Evolutionary conservation across 73 alveolate species (phyloP).

Genomic region (Blepharisma japonicum): DNA sequence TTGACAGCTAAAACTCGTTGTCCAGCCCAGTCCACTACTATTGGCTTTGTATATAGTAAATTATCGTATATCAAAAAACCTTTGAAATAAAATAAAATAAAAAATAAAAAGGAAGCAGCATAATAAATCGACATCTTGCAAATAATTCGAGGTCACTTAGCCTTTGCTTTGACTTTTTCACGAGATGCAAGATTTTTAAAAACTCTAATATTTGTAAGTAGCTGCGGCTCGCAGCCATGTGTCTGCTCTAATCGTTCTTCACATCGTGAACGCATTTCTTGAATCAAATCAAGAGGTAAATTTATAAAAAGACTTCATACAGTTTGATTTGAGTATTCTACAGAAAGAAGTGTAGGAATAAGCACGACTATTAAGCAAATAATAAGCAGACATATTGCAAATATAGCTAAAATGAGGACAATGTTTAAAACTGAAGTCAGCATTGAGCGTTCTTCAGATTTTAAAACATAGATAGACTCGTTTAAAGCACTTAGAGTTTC

Average conservation of each 20-base stretch:
- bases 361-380: not conserved
- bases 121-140: not conserved
- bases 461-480: not conserved
- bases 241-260: slow-evolving; percentile 28
- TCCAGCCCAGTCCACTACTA: not conserved
- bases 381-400: not conserved
- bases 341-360: slow-evolving; percentile 25
- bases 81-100: no score
- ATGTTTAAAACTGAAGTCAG: not conserved
- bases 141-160: not conserved
- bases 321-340: slow-evolving; percentile 10
- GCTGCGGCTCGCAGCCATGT: slow-evolving; percentile 12
- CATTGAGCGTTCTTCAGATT: not conserved
- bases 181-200: not conserved
- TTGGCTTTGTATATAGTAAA: slow-evolving; percentile 4
- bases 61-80: no score
- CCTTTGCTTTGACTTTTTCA: not conserved
- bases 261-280: slow-evolving; percentile 27
- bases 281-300: slow-evolving; percentile 14
- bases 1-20: not conserved
- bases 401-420: not conserved
- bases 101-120: no score
- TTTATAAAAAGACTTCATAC: not conserved
- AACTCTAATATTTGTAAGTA: not conserved
- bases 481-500: slow-evolving; percentile 12